Evolutionary conservation across 306 rosid species (phyloP).

Genomic region (Vigna reflexopilosa): DNA sequence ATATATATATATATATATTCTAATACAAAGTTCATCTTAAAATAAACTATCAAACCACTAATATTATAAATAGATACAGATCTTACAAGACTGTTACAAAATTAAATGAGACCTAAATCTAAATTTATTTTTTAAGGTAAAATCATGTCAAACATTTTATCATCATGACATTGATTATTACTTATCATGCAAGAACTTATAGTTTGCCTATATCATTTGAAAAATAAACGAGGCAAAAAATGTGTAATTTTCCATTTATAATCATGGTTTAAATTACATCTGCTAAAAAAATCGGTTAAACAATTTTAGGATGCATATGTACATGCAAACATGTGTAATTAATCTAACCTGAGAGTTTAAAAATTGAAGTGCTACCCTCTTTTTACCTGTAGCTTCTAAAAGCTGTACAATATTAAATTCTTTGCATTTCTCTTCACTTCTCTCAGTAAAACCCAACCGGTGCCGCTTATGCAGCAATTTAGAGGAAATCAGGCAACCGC

Average conservation of each 20-base stretch:
- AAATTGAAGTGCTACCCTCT: constrained; percentile 42
- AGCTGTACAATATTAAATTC: constrained; percentile 52
- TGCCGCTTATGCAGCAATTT: constrained; percentile 29
- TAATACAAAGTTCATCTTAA: no score
- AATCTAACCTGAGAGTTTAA: constrained; percentile 25
- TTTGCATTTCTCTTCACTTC: constrained; percentile 49
- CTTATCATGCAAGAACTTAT: no score
- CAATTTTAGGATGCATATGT: constrained; percentile 39
- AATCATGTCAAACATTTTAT: neutral
- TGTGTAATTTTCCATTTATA: constrained; percentile 19
- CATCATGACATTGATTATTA: no score
- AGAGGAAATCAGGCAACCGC: constrained; percentile 35
- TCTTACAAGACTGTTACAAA: no score
- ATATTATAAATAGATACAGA: no score
- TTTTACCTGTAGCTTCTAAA: constrained; percentile 48
- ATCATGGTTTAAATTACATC: constrained; percentile 33
- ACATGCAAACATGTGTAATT: constrained; percentile 38
- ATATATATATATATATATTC: no score
- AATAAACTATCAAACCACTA: no score
- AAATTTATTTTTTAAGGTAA: no score
- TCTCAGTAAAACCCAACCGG: constrained; percentile 34
- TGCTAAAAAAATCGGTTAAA: constrained; percentile 40
- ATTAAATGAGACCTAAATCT: no score
- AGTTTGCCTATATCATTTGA: no score
- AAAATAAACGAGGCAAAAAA: neutral